phyloP scores from a whole-genome alignment of 495 filamentous ascomycete genomes.

The Rostrohypoxylon terebratum region DNA sequence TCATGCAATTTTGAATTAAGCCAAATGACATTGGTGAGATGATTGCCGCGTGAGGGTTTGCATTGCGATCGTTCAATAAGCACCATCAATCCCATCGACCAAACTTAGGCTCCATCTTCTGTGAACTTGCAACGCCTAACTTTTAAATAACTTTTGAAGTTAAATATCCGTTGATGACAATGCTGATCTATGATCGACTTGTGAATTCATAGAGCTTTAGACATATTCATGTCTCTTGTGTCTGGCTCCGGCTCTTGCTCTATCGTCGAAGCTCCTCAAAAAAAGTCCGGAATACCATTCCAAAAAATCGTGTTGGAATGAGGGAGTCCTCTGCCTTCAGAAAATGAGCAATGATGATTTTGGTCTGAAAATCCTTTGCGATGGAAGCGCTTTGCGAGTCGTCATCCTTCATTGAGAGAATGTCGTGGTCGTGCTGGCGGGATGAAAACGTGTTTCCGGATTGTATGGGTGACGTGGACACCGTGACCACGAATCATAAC shows the following conservation, averaged over 20 bases:
- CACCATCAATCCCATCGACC: not conserved
- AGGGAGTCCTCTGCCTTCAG: not conserved
- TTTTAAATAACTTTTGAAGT: not conserved
- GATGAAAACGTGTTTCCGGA: constrained; percentile 37
- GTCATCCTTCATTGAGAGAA: constrained; percentile 4
- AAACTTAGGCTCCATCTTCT: too few relatives aligned
- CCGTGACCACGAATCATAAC: constrained; percentile 38
- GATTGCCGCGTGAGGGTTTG: not conserved
- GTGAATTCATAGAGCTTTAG: not conserved
- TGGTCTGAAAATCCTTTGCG: not conserved
- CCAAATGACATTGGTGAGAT: not conserved
- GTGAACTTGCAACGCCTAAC: not conserved
- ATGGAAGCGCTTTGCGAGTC: constrained; percentile 1
- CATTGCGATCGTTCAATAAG: not conserved
- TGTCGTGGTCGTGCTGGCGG: constrained; percentile 34
- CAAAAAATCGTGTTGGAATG: not conserved
- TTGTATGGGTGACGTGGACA: constrained; percentile 45
- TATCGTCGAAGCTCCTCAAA: not conserved
- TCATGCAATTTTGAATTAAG: not conserved
- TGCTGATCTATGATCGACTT: not conserved
- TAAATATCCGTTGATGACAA: not conserved
- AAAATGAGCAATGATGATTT: constrained; percentile 1
- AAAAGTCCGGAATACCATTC: not conserved
- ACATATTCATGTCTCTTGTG: not conserved
- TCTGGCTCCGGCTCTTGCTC: not conserved